A percentile compares a stretch with the other conserved stretches of the same genome.
Evolutionary conservation across 2,329 filamentous ascomycete species (phyloP).

Genomic region (Sclerotinia borealis): DNA sequence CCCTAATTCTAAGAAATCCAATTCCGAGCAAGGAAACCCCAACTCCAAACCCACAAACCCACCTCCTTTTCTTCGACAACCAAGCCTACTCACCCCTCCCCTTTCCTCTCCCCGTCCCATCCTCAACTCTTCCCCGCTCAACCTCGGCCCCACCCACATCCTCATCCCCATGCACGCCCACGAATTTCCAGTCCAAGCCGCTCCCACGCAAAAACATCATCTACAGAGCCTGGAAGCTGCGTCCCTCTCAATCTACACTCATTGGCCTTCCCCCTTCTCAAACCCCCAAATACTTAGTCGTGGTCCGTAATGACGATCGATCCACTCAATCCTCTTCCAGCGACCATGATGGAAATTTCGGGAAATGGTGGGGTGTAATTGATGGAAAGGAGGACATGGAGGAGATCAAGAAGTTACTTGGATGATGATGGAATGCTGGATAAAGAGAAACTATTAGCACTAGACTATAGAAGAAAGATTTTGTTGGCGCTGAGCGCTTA

Average conservation of each 20-base stretch:
- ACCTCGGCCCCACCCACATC: background rate
- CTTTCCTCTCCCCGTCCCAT: background rate
- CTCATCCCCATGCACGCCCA: background rate
- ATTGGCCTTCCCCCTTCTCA: background rate
- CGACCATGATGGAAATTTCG: too few species aligned
- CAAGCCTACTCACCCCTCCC: background rate
- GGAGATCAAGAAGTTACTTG: background rate
- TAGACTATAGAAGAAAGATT: background rate
- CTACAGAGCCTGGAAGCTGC: background rate
- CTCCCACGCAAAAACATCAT: background rate
- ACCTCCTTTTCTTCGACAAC: background rate
- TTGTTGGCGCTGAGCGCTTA: background rate
- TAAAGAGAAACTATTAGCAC: background rate
- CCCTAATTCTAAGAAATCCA: background rate
- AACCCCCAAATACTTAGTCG: background rate
- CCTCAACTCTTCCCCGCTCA: background rate
- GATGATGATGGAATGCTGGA: background rate
- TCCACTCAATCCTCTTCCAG: background rate
- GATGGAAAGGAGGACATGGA: background rate
- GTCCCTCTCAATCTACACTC: background rate
- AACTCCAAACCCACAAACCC: background rate
- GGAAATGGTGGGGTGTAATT: background rate
- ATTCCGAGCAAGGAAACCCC: too few species aligned
- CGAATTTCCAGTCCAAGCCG: fast-evolving
- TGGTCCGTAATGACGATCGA: background rate